Evolutionary conservation across 1,284 basidiomycete genomes (phyloP).

Genomic region (Trichosporon inkin): DNA sequence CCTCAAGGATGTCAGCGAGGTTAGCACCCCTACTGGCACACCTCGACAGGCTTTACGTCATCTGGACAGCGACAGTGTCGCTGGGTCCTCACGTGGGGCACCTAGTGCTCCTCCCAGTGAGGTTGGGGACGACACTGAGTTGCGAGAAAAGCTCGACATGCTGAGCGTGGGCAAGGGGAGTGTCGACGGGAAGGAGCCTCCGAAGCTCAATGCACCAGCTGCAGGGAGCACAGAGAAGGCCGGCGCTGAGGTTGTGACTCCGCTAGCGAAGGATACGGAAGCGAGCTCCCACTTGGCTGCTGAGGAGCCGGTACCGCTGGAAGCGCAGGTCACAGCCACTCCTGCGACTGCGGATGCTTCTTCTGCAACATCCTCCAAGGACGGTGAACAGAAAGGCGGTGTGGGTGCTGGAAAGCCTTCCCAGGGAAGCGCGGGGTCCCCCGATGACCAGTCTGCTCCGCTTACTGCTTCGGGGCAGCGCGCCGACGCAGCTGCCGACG

Average conservation of each 20-base stretch:
- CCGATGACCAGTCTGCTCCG: not conserved
- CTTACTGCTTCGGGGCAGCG: not conserved
- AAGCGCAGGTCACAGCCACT: not conserved
- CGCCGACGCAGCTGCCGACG: not conserved
- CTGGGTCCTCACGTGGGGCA: constrained; percentile 4
- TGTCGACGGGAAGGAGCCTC: not conserved
- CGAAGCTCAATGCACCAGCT: not conserved
- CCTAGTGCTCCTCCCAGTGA: constrained; percentile 4
- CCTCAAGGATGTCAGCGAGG: constrained; percentile 42
- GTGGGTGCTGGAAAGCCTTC: no score
- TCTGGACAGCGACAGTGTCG: constrained; percentile 27
- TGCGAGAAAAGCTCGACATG: constrained; percentile 4
- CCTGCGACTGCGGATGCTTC: not conserved
- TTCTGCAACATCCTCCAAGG: no score
- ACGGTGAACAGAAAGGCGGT: no score
- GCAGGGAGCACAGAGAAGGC: not conserved
- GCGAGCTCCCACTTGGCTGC: not conserved
- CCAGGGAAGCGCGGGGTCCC: no score
- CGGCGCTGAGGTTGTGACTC: not conserved
- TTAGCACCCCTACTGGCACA: constrained; percentile 43
- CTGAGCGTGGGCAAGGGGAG: not conserved
- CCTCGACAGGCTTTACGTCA: constrained; percentile 37
- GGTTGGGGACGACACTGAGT: not conserved
- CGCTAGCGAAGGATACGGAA: not conserved
- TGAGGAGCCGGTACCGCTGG: constrained; percentile 2